Percentiles rank a stretch among this genome's conserved stretches.
Evolutionary conservation across 192 early-diverging fungal species (phyloP).

Genomic region (Umbelopsis sp.): DNA sequence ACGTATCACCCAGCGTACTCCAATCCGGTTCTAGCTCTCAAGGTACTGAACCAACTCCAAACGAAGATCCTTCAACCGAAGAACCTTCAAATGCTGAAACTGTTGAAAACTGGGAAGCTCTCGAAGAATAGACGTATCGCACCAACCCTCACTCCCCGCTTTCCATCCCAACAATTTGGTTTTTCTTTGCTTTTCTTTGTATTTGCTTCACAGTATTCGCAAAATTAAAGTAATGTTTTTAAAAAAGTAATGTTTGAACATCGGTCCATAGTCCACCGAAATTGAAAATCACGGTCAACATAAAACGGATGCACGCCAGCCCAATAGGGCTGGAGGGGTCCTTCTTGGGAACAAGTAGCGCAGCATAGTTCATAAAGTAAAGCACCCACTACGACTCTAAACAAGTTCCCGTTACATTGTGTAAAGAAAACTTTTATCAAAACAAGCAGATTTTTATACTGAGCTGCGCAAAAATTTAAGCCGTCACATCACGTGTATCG

Average conservation of each 20-base stretch:
- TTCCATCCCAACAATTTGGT: too few relatives aligned
- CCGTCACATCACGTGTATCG: slow-evolving; percentile 8
- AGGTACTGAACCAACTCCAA: neutral
- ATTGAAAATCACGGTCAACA: neutral
- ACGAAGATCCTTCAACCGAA: neutral
- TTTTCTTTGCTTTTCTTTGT: slow-evolving; percentile 6
- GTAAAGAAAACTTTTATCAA: neutral
- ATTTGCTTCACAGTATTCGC: neutral
- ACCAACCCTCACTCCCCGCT: too few relatives aligned
- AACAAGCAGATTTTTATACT: neutral
- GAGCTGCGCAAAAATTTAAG: neutral
- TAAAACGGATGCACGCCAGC: slow-evolving; percentile 21
- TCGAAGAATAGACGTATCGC: neutral
- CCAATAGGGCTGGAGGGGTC: neutral
- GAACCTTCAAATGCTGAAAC: neutral
- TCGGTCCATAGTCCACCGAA: slow-evolving; percentile 21
- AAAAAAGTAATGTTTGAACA: slow-evolving; percentile 3
- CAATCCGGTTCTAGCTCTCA: neutral
- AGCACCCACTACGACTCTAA: slow-evolving; percentile 23
- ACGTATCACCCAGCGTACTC: slow-evolving; percentile 4
- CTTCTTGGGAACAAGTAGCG: slow-evolving; percentile 21
- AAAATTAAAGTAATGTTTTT: neutral
- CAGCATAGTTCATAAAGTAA: slow-evolving; percentile 17
- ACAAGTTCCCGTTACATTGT: slow-evolving; percentile 20
- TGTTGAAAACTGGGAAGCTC: slow-evolving; percentile 13